Evolutionary conservation across 495 filamentous ascomycete species (phyloP).

Genomic region (Podospora pseudoanserina): DNA sequence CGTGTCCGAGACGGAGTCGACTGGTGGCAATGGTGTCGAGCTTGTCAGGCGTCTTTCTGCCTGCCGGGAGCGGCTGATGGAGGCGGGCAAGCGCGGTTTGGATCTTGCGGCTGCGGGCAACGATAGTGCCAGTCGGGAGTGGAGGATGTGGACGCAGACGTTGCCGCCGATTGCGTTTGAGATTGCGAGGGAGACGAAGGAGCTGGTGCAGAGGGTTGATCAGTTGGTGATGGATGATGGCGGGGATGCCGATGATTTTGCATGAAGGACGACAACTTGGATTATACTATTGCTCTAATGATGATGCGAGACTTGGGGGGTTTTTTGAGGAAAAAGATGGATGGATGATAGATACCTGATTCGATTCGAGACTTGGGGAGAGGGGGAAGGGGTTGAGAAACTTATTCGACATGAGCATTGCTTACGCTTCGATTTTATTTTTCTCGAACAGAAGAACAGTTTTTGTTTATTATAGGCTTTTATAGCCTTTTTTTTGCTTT

Average conservation of each 20-base stretch:
- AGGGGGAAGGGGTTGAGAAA: too few species aligned
- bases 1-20: slow-evolving; percentile 58
- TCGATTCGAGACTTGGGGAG: neutral
- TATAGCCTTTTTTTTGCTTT: too few species aligned
- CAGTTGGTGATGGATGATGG: slow-evolving; percentile 36
- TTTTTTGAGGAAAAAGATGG: neutral
- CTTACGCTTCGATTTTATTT: neutral
- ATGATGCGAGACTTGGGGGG: neutral
- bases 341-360: neutral
- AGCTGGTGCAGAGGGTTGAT: slow-evolving; percentile 54
- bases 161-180: slow-evolving; percentile 84
- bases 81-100: slow-evolving; percentile 62
- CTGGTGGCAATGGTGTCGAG: slow-evolving; percentile 54
- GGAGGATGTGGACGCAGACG: slow-evolving; percentile 64
- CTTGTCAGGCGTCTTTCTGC: slow-evolving; percentile 60
- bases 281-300: neutral
- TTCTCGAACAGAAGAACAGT: slow-evolving; percentile 1
- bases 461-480: slow-evolving; percentile 5
- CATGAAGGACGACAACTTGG: slow-evolving; percentile 21
- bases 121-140: slow-evolving; percentile 45
- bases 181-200: slow-evolving; percentile 78
- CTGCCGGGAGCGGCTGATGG: slow-evolving; percentile 62
- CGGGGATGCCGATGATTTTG: slow-evolving; percentile 45
- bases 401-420: slow-evolving; percentile 3
- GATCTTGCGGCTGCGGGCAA: slow-evolving; percentile 46